These are phyloP conservation scores for Pseudogymnoascus sp. DNA, from an alignment of 2,329 filamentous ascomycete genomes.

Conservation along the genomic window DNA sequence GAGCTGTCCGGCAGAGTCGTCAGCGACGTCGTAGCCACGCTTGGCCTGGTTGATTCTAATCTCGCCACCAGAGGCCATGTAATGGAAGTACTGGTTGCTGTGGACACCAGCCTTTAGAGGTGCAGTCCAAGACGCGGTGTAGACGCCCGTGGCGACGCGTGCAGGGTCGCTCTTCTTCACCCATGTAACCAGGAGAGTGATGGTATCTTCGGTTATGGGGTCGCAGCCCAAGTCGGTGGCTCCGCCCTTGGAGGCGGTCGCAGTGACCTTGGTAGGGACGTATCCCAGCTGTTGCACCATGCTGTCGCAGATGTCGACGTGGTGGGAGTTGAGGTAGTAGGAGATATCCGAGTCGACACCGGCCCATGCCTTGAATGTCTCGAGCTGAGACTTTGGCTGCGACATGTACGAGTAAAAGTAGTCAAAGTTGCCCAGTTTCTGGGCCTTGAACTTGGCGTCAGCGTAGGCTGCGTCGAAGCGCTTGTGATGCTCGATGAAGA, in stretches of 20 bases:
- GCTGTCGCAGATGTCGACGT: conserved; percentile 84
- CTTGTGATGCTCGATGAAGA: conserved; percentile 95
- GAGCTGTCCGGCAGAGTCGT: conserved; percentile 61
- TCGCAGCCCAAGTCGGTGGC: conserved; percentile 72
- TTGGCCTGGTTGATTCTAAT: conserved; percentile 88
- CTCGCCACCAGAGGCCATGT: conserved; percentile 76
- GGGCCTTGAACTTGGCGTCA: conserved; percentile 71
- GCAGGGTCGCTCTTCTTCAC: conserved; percentile 57
- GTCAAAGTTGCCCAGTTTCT: conserved; percentile 84
- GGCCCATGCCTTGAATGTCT: conserved; percentile 93
- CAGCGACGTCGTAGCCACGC: conserved; percentile 89
- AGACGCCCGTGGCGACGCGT: conserved; percentile 77
- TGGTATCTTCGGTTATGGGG: conserved; percentile 81
- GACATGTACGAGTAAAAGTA: conserved; percentile 98
- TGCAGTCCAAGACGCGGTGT: conserved; percentile 91
- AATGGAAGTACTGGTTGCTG: conserved; percentile 95
- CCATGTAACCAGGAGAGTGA: conserved; percentile 86
- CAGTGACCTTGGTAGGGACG: conserved; percentile 69
- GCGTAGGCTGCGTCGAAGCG: conserved; percentile 89
- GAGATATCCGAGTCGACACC: conserved; percentile 87
- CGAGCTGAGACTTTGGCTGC: conserved; percentile 81
- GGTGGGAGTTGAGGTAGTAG: conserved; percentile 93
- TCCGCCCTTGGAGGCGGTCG: conserved; percentile 67
- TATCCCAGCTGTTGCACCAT: conserved; percentile 72
- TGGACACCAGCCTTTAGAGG: conserved; percentile 91